Conservation (phyloP, 2,329 filamentous ascomycete species). For the Acrocalymma vagum region DNA sequence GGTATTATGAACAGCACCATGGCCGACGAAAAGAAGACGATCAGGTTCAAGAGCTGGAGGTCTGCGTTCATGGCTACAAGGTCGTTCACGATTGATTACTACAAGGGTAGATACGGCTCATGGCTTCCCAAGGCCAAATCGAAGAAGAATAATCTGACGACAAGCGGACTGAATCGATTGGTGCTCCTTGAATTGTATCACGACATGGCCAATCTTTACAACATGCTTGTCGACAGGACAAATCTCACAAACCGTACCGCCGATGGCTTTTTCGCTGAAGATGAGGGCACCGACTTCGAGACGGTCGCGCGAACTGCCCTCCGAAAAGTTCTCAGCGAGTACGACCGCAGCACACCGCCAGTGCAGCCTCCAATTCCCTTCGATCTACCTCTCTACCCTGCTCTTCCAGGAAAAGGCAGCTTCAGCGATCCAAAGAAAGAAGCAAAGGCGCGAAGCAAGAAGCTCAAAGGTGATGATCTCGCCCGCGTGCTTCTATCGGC, state of each 20-base stretch:
- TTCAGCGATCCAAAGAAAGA: constrained; percentile 79
- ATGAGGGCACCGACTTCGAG: constrained; percentile 61
- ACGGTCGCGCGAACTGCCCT: constrained; percentile 72
- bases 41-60: constrained; percentile 88
- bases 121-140: constrained; percentile 92
- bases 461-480: constrained; percentile 81
- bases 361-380: constrained; percentile 92
- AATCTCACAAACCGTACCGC: constrained; percentile 80
- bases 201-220: constrained; percentile 87
- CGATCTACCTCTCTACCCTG: constrained; percentile 81
- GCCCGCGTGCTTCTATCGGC: constrained; percentile 79
- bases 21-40: constrained; percentile 75
- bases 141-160: constrained; percentile 90
- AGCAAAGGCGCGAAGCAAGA: constrained; percentile 73
- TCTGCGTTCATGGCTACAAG: constrained; percentile 77
- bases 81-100: constrained; percentile 76
- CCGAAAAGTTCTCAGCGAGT: constrained; percentile 83
- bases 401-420: constrained; percentile 70
- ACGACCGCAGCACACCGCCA: constrained; percentile 86
- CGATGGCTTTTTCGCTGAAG: constrained; percentile 69
- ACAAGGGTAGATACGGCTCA: constrained; percentile 71
- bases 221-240: constrained; percentile 83
- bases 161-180: constrained; percentile 84
- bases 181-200: constrained; percentile 84
- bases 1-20: constrained; percentile 88